Evolutionary conservation across 106 monocot species (phyloP), one percentile per base, ranked within the genome.

Genomic region (Ottelia alismoides): DNA sequence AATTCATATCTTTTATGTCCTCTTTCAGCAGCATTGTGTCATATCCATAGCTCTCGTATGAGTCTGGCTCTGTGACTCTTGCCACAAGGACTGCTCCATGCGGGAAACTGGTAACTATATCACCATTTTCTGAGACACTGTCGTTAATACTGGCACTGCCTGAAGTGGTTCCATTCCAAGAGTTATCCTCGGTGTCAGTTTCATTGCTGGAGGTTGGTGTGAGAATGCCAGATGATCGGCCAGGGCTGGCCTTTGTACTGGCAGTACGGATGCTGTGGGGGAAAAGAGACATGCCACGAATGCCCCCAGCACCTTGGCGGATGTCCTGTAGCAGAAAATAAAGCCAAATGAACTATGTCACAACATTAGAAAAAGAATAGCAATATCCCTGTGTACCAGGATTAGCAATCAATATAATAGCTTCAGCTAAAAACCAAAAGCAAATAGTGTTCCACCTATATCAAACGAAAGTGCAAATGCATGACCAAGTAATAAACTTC

Each of bases 191-290:
- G 5, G 53, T 10, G 14, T 65, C 31, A n/a, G 27, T 1, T 18
- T 66, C 74, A 26, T 67, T 61, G 10, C 22, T 35, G 11, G 24
- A 25, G 2, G 58, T 10, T 3, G 70, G 76, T 1, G 60, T 23
- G 3, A 9, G 21, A 1, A 75, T 57, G 58, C 81, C 77, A 12
- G 84, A 57, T 23, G 56, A 31, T 14, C 76, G 78, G 57, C 59
- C 58, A 1, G 78, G 64, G 4, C 62, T 52, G 29, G 49, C 60
- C 51, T 78, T 87, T 14, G 65, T 16, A 3, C 53, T 30, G 28
- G 68, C 17, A 1, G 80, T 62, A n/a, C 86, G 86, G 32, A 92
- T 75, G 62, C 83, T 92, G 2, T 71, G 92, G 22, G 92, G 92
- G 54, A 92, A 92, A 19, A 92, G 64, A 2, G 92, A 79, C 24